Evolutionary conservation across 148 eudicot species (phyloP).

Genomic region (Salicornia ramosissima): DNA sequence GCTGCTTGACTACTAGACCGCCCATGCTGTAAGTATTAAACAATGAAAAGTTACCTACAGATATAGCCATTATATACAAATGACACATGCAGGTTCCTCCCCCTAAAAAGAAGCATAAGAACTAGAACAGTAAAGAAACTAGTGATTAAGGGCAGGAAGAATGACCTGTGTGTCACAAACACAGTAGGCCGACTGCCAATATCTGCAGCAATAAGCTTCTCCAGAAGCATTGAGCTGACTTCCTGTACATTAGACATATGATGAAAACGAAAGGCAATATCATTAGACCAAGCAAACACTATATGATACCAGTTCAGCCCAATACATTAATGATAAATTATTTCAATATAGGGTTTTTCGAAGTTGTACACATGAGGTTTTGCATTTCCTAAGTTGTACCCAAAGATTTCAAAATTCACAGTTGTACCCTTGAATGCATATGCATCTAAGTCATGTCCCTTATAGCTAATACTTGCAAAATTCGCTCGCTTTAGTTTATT

Average conservation of each 20-base stretch:
- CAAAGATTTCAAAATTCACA: too few species aligned
- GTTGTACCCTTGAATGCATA: too few species aligned
- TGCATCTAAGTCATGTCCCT: too few species aligned
- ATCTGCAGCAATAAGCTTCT: slow-evolving; percentile 89
- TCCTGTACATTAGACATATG: slow-evolving; percentile 48
- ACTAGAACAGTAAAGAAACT: neutral
- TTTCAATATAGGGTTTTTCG: too few species aligned
- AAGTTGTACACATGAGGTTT: too few species aligned
- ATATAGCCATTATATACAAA: slow-evolving; percentile 3
- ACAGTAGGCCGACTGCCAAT: slow-evolving; percentile 87
- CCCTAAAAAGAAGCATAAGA: neutral
- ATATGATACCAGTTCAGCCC: neutral
- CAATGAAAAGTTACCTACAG: slow-evolving; percentile 11
- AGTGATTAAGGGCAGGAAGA: neutral
- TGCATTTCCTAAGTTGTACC: too few species aligned
- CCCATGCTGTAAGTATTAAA: slow-evolving; percentile 75
- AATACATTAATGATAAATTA: too few species aligned
- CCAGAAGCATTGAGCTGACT: slow-evolving; percentile 89
- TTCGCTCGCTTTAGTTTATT: too few species aligned
- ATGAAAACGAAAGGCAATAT: neutral
- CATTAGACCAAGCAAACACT: neutral
- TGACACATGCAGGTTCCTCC: neutral
- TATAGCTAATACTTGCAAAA: too few species aligned
- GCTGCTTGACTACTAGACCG: slow-evolving; percentile 97
- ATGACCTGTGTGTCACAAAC: slow-evolving; percentile 93